A percentile compares a stretch with the other conserved stretches of the same genome.
These are phyloP conservation scores for Amylostereum chailletii DNA, from an alignment of 1,284 basidiomycete species.

Conservation along the genomic window DNA sequence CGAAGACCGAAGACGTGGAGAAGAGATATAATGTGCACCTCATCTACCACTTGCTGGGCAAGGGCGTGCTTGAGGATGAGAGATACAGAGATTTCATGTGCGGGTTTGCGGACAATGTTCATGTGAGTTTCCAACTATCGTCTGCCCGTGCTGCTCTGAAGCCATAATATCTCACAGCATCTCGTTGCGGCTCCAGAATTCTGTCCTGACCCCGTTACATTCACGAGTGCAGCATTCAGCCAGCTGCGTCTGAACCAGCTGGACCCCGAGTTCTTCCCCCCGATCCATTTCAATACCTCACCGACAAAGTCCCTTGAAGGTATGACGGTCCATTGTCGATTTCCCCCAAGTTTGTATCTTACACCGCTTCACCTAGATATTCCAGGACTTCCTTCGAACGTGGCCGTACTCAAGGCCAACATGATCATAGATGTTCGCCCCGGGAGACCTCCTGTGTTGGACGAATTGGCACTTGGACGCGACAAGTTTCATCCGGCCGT, in stretches of 20 bases:
- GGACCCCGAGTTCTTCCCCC: constrained; percentile 67
- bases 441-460: constrained; percentile 27
- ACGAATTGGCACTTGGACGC: constrained; percentile 19
- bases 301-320: constrained; percentile 33
- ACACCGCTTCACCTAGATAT: constrained; percentile 26
- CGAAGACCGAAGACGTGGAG: constrained; percentile 29
- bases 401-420: constrained; percentile 30
- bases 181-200: constrained; percentile 56
- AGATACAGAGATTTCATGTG: constrained; percentile 70
- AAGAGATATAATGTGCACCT: constrained; percentile 42
- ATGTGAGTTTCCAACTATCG: constrained; percentile 13
- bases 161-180: constrained; percentile 37
- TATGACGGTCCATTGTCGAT: constrained; percentile 15
- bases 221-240: constrained; percentile 66
- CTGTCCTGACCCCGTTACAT: constrained; percentile 61
- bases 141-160: constrained; percentile 8
- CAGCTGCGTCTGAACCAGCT: constrained; percentile 68
- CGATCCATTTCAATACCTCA: constrained; percentile 46
- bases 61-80: constrained; percentile 58
- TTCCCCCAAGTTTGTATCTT: not conserved
- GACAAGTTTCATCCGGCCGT: constrained; percentile 44
- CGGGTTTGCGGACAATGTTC: constrained; percentile 20
- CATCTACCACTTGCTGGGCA: constrained; percentile 62
- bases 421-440: constrained; percentile 39
- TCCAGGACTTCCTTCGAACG: constrained; percentile 37